phyloP scores from a whole-genome alignment of 1,139 yeast genomes.

The Kurtzmaniella quercitrusa region DNA sequence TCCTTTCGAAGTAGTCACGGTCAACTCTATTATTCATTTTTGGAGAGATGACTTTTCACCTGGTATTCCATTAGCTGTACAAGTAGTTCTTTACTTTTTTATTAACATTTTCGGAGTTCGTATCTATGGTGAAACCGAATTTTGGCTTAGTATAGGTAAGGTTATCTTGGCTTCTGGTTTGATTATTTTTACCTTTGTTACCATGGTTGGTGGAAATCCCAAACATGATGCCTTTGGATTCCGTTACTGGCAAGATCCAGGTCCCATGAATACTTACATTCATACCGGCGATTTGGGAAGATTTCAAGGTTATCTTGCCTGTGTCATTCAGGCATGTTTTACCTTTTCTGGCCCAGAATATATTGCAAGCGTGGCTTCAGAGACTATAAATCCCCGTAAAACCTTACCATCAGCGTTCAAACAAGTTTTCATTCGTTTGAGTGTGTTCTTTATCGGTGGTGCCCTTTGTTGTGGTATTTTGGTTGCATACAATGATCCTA shows the following conservation, averaged over 20 bases:
- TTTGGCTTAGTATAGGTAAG: conserved; percentile 52
- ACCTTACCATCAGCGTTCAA: conserved; percentile 13
- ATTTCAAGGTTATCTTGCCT: conserved; percentile 17
- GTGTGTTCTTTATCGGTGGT: conserved; percentile 14
- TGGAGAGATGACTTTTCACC: conserved; percentile 69
- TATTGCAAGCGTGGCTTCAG: conserved; percentile 15
- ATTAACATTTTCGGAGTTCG: conserved; percentile 62
- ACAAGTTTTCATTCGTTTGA: conserved; percentile 13
- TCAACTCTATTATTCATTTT: conserved; percentile 67
- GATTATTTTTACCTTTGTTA: conserved; percentile 16
- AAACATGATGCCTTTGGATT: conserved; percentile 19
- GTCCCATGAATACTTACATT: conserved; percentile 13
- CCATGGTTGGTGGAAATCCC: conserved; percentile 22
- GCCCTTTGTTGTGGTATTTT: conserved; percentile 14
- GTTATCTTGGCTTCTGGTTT: conserved; percentile 23
- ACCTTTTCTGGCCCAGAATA: conserved; percentile 21
- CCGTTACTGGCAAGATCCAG: conserved; percentile 21
- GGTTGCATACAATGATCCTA: conserved; percentile 13
- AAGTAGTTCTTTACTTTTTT: conserved; percentile 51
- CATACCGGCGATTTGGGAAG: conserved; percentile 17
- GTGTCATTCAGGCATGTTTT: conserved; percentile 18
- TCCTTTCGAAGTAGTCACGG: conserved; percentile 80
- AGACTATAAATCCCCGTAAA: conserved; percentile 13
- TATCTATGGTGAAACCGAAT: conserved; percentile 69
- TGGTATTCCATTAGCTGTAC: conserved; percentile 55